Percentiles rank a stretch among this genome's conserved stretches.
Conservation (phyloP, 164 flowering plant species). For the Annona cherimola region DNA sequence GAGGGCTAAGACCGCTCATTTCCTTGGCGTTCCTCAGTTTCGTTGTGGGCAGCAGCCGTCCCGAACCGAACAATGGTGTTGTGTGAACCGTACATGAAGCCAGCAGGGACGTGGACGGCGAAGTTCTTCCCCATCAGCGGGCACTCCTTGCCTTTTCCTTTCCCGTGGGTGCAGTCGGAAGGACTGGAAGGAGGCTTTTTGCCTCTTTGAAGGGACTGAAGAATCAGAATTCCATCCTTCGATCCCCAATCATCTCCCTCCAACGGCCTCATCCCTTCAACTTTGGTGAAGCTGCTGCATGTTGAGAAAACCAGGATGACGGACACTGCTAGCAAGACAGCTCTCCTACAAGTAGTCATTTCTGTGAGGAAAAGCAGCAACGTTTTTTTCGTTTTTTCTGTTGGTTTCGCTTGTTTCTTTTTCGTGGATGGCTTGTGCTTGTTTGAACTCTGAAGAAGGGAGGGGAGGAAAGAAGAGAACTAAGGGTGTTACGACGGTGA, state of each 20-base stretch:
- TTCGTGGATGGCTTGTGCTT: not conserved
- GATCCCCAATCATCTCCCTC: not conserved
- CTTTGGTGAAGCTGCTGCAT: not conserved
- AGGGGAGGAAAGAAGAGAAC: not conserved
- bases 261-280: not conserved
- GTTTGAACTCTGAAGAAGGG: not conserved
- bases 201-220: conserved; percentile 6
- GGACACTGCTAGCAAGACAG: not conserved
- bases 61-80: not conserved
- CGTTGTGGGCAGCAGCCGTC: not conserved
- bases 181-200: not conserved
- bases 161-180: not conserved
- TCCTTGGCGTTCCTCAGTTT: not conserved
- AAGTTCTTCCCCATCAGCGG: conserved; percentile 1
- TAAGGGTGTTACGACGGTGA: too few species aligned
- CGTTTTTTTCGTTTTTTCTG: not conserved
- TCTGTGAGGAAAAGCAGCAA: not conserved
- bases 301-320: not conserved
- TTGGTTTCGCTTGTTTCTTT: too few species aligned
- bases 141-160: not conserved
- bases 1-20: not conserved
- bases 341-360: not conserved
- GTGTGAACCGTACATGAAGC: not conserved
- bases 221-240: not conserved
- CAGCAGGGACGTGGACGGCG: not conserved